These are phyloP conservation scores for Taphrina pruni DNA, from an alignment of 1,139 yeast genomes.

Conservation along the genomic window DNA sequence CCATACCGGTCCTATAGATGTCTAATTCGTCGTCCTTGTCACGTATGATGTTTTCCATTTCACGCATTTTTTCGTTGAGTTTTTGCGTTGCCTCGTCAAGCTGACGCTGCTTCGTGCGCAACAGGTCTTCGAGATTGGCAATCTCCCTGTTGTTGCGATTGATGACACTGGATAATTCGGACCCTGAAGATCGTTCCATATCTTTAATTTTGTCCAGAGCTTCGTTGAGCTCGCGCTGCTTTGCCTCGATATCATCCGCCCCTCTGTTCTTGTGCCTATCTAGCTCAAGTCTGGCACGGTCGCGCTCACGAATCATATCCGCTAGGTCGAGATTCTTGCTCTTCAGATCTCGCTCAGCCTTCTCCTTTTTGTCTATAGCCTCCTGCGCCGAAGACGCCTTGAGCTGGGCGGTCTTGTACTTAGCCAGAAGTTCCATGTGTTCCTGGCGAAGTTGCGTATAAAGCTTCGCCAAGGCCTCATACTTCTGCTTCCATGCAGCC, in stretches of 20 bases:
- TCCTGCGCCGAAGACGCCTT: slow-evolving; percentile 93
- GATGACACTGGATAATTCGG: slow-evolving; percentile 67
- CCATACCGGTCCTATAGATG: slow-evolving; percentile 61
- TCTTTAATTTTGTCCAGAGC: slow-evolving; percentile 66
- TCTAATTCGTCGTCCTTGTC: slow-evolving; percentile 82
- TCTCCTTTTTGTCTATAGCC: slow-evolving; percentile 82
- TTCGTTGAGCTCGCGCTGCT: slow-evolving; percentile 70
- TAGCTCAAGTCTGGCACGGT: slow-evolving; percentile 81
- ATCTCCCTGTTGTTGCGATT: slow-evolving; percentile 64
- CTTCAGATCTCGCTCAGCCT: slow-evolving; percentile 80
- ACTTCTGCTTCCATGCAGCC: slow-evolving; percentile 79
- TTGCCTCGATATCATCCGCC: slow-evolving; percentile 68
- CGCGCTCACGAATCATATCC: slow-evolving; percentile 86
- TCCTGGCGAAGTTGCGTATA: slow-evolving; percentile 92
- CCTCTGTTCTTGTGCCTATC: slow-evolving; percentile 73
- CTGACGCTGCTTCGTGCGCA: slow-evolving; percentile 53
- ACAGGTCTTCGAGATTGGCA: slow-evolving; percentile 53
- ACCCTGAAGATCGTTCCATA: slow-evolving; percentile 69
- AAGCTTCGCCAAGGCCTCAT: slow-evolving; percentile 85
- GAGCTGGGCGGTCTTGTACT: slow-evolving; percentile 82
- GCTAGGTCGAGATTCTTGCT: slow-evolving; percentile 87
- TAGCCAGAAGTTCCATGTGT: slow-evolving; percentile 77
- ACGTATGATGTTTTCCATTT: slow-evolving; percentile 59
- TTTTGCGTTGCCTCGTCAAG: slow-evolving; percentile 49
- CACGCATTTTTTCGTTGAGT: slow-evolving; percentile 49